These are phyloP conservation scores for Amanita molliuscula DNA, from an alignment of 768 basidiomycete species.

Conservation along the genomic window DNA sequence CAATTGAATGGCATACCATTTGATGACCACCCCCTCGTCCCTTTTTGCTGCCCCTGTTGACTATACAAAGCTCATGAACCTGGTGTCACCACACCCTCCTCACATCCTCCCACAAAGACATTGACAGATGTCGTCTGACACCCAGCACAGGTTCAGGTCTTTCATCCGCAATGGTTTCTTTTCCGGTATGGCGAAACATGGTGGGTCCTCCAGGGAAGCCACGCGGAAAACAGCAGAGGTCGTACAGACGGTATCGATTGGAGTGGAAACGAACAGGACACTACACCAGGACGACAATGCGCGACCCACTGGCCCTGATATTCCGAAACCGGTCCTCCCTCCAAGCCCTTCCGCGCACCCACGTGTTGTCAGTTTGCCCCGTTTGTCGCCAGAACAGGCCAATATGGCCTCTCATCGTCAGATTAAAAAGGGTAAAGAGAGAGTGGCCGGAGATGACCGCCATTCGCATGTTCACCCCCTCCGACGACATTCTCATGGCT, in stretches of 20 bases:
- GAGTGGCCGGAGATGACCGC: not conserved
- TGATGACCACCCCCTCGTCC: not conserved
- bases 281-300: not conserved
- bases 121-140: not conserved
- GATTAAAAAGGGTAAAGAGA: slow-evolving; percentile 2
- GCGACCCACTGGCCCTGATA: not conserved
- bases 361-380: not conserved
- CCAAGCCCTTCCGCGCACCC: not conserved
- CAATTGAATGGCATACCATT: not conserved
- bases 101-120: not conserved
- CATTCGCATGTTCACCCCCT: slow-evolving; percentile 4
- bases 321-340: not conserved
- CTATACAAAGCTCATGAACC: not conserved
- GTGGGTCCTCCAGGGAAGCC: not conserved
- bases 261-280: not conserved
- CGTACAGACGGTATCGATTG: not conserved
- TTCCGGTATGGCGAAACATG: not conserved
- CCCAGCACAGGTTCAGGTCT: slow-evolving; percentile 3
- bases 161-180: slow-evolving; percentile 1
- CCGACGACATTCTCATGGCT: slow-evolving; percentile 7
- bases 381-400: not conserved
- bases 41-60: not conserved
- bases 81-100: not conserved
- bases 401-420: slow-evolving; percentile 4
- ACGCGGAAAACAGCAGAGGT: not conserved